These are phyloP conservation scores for Microthlaspi erraticum DNA, from an alignment of 345 rosid species.

Conservation along the genomic window DNA sequence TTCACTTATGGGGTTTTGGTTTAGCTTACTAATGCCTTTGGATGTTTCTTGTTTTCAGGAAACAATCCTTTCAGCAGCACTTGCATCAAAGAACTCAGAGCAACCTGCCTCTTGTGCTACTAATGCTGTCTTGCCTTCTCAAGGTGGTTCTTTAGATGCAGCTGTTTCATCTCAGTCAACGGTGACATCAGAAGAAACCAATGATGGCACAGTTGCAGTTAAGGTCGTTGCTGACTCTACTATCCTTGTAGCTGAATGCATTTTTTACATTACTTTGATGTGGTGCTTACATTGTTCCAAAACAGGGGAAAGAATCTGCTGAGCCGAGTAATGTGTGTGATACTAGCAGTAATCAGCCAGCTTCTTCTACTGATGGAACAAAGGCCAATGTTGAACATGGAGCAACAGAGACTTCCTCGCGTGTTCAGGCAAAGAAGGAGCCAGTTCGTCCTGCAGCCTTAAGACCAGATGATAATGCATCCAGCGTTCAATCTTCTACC, in stretches of 20 bases:
- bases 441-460: slow-evolving; percentile 35
- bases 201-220: slow-evolving; percentile 34
- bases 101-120: slow-evolving; percentile 52
- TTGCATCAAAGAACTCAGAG: slow-evolving; percentile 64
- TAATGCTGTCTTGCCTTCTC: slow-evolving; percentile 42
- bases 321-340: slow-evolving; percentile 23
- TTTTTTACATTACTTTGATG: slow-evolving; percentile 15
- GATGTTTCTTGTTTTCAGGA: slow-evolving; percentile 54
- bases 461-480: slow-evolving; percentile 36
- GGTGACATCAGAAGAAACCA: slow-evolving; percentile 45
- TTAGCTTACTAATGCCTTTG: slow-evolving; percentile 6
- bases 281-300: slow-evolving; percentile 26
- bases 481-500: slow-evolving; percentile 35
- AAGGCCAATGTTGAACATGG: slow-evolving; percentile 38
- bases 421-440: slow-evolving; percentile 39
- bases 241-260: not conserved
- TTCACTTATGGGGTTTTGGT: slow-evolving; percentile 7
- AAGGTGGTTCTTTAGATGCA: slow-evolving; percentile 56
- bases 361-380: slow-evolving; percentile 41
- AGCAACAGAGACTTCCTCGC: slow-evolving; percentile 38
- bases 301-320: slow-evolving; percentile 47
- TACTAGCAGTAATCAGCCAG: slow-evolving; percentile 36
- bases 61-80: slow-evolving; percentile 80
- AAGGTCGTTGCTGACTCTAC: slow-evolving; percentile 44
- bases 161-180: slow-evolving; percentile 42